Conservation (phyloP, 2,329 filamentous ascomycete species). For the Sphaceloma murrayae region DNA sequence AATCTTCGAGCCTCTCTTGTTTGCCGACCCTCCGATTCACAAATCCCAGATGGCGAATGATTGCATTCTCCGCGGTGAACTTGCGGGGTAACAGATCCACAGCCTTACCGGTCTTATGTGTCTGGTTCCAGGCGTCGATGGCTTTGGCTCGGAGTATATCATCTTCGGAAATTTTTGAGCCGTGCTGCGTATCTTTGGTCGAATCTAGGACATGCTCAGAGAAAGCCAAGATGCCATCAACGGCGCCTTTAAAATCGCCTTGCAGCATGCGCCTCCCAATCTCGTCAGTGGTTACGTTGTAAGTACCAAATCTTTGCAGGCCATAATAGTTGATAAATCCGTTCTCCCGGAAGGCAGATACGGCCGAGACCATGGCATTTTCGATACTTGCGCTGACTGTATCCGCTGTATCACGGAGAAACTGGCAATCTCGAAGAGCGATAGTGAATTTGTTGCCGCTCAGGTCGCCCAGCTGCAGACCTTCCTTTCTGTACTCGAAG, state of each 20-base stretch:
- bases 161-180: conserved; percentile 56
- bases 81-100: conserved; percentile 63
- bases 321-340: conserved; percentile 98
- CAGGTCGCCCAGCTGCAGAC: conserved; percentile 74
- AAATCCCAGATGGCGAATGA: conserved; percentile 65
- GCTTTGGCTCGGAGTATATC: conserved; percentile 71
- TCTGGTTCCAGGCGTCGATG: conserved; percentile 62
- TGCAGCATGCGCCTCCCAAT: conserved; percentile 77
- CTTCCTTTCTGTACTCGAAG: conserved; percentile 63
- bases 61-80: conserved; percentile 67
- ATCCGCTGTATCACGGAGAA: conserved; percentile 36
- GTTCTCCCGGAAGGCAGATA: conserved; percentile 57
- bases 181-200: conserved; percentile 34
- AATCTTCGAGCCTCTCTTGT: conserved; percentile 53
- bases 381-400: conserved; percentile 25
- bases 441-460: conserved; percentile 88
- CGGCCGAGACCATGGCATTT: conserved; percentile 46
- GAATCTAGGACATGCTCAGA: conserved; percentile 51
- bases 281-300: conserved; percentile 72
- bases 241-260: conserved; percentile 69
- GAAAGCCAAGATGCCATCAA: conserved; percentile 67
- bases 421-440: conserved; percentile 73
- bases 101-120: conserved; percentile 42
- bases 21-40: conserved; percentile 37
- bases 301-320: conserved; percentile 91